A percentile compares a stretch with the other conserved stretches of the same genome.
Conservation (phyloP, 805 yeast genomes). For the Candida patagonica region DNA sequence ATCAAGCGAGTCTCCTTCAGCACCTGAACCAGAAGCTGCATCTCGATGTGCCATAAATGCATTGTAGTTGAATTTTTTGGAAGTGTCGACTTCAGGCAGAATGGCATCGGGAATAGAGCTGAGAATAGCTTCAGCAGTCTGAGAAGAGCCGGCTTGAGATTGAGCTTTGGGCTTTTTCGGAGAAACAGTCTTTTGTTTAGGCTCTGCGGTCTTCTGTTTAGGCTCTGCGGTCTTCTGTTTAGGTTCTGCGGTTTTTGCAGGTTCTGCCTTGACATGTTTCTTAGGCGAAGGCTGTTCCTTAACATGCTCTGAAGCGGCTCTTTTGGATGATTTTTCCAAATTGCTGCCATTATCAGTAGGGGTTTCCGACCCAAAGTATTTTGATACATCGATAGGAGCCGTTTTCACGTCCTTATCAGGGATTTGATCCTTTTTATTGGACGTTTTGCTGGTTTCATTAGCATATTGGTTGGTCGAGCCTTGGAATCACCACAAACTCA, state of each 20-base stretch:
- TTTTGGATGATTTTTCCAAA: too few species aligned
- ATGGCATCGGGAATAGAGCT: constrained; percentile 66
- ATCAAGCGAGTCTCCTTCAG: constrained; percentile 25
- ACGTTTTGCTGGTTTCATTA: too few species aligned
- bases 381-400: too few species aligned
- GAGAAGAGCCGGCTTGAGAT: background rate
- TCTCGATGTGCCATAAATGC: constrained; percentile 44
- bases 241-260: background rate
- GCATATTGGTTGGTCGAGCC: too few species aligned
- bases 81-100: constrained; percentile 40
- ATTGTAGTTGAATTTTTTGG: constrained; percentile 44
- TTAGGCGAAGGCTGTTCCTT: too few species aligned
- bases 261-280: background rate
- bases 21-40: constrained; percentile 10
- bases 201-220: background rate
- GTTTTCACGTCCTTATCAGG: too few species aligned
- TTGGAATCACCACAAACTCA: too few species aligned
- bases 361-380: too few species aligned
- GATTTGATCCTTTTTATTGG: too few species aligned
- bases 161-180: background rate
- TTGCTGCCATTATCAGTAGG: too few species aligned
- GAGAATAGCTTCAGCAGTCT: constrained; percentile 47
- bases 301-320: too few species aligned
- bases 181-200: background rate
- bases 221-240: background rate